Evolutionary conservation across 1,284 basidiomycete genomes (phyloP), one percentile per base, ranked within the genome.

Genomic region (Porogramme epimiltina): DNA sequence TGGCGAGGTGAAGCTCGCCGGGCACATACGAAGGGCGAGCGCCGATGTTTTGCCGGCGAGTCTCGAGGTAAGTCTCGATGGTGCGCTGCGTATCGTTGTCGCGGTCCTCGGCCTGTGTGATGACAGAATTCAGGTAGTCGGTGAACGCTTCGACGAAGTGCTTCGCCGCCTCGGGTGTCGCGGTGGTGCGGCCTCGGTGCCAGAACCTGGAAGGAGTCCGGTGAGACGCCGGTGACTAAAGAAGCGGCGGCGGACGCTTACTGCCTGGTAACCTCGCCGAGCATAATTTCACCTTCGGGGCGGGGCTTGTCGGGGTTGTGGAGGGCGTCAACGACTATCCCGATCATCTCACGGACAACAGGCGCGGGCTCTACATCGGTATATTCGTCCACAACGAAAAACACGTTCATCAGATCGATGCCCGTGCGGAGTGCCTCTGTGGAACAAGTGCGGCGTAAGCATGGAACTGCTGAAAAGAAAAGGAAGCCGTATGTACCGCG

Each of bases 381-480:
- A 49, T 72, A 70, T 48, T 77, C 73, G 52, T 77, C 75, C 38
- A 75, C 64, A 10, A 74, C 66, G 53, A 76, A 76, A 54, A 74
- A 73, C 6, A 74, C 57, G 41, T 70, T 70, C 68, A 75, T 73
- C n/a, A 75, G 55, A 48, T 77, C 74, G 53, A 71, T 72, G 2
- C 59, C 61, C 18, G 57, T 63, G 8, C 69, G 62, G 23, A 68
- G 47, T 22, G 28, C 28, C 28, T 31, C 28, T 34, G 31, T 4
- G n/a, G n/a, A n/a, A n/a, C n/a, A n/a, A 51, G 25, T 22, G n/a
- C 16, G 36, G 16, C 8, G 13, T 48, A 15, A 20, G 41, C 11
- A 15, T 47, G 8, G 19, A 16, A 6, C 19, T 10, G 24, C 16
- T 1, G 4, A 11, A 15, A 6, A 16, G 33, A 18, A 6, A 36